These are phyloP conservation scores for Neurospora sp. DNA, from an alignment of 2,329 filamentous ascomycete genomes.

Conservation along the genomic window DNA sequence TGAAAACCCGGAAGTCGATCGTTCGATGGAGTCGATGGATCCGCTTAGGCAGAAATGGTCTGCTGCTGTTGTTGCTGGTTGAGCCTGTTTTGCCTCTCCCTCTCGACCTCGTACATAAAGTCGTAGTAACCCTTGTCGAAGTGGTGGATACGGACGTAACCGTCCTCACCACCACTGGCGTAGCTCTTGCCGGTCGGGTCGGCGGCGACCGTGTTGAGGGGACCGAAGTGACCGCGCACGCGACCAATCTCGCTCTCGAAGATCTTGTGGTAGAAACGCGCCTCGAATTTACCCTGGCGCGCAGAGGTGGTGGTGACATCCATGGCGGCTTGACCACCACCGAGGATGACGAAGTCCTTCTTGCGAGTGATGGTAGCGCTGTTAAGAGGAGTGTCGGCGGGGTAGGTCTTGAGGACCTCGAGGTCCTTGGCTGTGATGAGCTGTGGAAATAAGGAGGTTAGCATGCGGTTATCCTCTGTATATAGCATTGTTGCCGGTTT, in stretches of 20 bases:
- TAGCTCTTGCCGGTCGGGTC: conserved; percentile 89
- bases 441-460: conserved; percentile 20
- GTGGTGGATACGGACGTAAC: conserved; percentile 95
- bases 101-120: conserved; percentile 97
- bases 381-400: conserved; percentile 90
- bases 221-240: conserved; percentile 90
- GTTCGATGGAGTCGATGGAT: too few relatives aligned
- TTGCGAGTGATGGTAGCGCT: conserved; percentile 87
- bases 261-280: conserved; percentile 98
- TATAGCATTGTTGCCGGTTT: not conserved
- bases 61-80: conserved; percentile 9
- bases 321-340: conserved; percentile 97
- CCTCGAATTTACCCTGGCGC: conserved; percentile 97
- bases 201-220: conserved; percentile 79
- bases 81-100: conserved; percentile 53
- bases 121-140: conserved; percentile 99
- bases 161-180: conserved; percentile 92
- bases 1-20: not conserved
- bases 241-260: conserved; percentile 98
- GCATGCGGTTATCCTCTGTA: not conserved
- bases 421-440: conserved; percentile 80
- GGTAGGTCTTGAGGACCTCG: conserved; percentile 84
- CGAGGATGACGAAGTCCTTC: conserved; percentile 96
- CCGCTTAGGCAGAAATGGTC: conserved; percentile 31
- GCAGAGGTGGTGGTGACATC: conserved; percentile 92